phyloP scores from a whole-genome alignment of 345 rosid genomes.

The Citrus hindsii region DNA sequence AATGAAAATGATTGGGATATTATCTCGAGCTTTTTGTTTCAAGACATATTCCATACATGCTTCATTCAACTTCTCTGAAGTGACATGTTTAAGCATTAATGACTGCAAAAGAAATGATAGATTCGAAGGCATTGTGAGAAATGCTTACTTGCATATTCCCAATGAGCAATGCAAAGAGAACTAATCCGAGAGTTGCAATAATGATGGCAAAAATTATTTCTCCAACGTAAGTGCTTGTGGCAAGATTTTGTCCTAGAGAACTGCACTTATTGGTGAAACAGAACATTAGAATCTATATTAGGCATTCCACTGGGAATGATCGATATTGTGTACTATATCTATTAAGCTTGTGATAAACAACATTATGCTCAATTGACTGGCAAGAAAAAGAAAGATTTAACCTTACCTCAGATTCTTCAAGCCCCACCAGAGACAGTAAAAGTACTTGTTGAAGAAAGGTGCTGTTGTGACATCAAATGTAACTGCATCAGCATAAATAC shows the following conservation, averaged over 20 bases:
- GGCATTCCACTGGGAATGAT: background rate
- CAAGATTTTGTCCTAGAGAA: constrained; percentile 77
- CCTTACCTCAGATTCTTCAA: constrained; percentile 72
- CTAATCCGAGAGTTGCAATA: constrained; percentile 76
- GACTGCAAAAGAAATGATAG: background rate
- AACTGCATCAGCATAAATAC: constrained; percentile 75
- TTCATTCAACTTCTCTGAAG: background rate
- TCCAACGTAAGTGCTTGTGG: constrained; percentile 76
- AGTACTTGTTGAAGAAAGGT: constrained; percentile 74
- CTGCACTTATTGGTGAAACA: constrained; percentile 35
- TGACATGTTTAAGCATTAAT: background rate
- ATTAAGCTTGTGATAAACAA: background rate
- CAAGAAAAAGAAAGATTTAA: background rate
- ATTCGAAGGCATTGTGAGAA: background rate
- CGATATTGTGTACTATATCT: background rate
- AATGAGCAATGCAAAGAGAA: constrained; percentile 85
- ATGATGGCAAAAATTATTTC: constrained; percentile 76
- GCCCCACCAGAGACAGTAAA: constrained; percentile 98
- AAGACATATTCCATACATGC: background rate
- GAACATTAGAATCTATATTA: background rate
- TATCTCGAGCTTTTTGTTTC: background rate
- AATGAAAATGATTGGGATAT: background rate
- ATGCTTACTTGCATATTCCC: constrained; percentile 88
- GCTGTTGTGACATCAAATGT: constrained; percentile 48
- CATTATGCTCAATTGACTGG: background rate